Conservation (phyloP, 2,329 filamentous ascomycete genomes). For the Aureobasidium namibiae region DNA sequence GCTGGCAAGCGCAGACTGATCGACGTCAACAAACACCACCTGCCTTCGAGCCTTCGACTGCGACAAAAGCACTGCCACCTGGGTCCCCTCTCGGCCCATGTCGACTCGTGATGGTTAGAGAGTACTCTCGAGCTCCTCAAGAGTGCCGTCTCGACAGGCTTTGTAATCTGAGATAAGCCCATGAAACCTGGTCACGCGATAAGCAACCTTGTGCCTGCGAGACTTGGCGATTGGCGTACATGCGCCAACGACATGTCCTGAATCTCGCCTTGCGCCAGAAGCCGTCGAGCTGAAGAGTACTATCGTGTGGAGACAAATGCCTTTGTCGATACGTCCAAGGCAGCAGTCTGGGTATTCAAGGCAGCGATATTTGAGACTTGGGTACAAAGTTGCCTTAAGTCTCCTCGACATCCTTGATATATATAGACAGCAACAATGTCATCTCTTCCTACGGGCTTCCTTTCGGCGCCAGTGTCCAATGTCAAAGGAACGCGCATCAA, state of each 20-base stretch:
- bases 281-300: too few relatives aligned
- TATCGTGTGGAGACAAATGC: too few relatives aligned
- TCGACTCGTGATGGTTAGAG: background rate
- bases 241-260: background rate
- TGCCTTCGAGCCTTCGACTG: background rate
- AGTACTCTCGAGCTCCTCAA: too few relatives aligned
- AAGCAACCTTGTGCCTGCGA: background rate
- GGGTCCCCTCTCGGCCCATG: background rate
- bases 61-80: background rate
- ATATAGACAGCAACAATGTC: background rate
- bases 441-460: background rate
- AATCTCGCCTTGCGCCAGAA: too few relatives aligned
- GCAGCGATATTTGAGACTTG: background rate
- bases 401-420: background rate
- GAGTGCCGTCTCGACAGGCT: background rate
- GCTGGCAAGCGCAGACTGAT: background rate
- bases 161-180: background rate
- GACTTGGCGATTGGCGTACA: background rate
- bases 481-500: constrained; percentile 45
- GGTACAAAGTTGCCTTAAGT: background rate
- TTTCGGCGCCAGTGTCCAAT: background rate
- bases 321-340: background rate
- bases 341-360: background rate
- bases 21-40: background rate
- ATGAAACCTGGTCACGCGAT: background rate